Evolutionary conservation across 2,329 filamentous ascomycete genomes (phyloP).

Genomic region (Clarireedia hainanense): DNA sequence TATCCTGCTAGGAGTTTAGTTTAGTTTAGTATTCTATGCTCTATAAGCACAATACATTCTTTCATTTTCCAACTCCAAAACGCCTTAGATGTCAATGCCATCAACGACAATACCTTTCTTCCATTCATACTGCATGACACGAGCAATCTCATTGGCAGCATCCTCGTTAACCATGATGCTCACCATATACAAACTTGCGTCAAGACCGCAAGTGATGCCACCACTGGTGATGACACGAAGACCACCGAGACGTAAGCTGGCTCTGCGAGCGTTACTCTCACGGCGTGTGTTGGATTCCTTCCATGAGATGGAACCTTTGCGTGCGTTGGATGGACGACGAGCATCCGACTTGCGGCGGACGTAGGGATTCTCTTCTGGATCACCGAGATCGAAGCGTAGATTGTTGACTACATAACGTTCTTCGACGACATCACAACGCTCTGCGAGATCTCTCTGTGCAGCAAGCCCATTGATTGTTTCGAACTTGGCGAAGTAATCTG

Average conservation of each 20-base stretch:
- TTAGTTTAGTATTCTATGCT: conserved; percentile 10
- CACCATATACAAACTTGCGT: conserved; percentile 79
- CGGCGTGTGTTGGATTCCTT: conserved; percentile 66
- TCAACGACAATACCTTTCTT: conserved; percentile 78
- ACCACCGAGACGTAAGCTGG: conserved; percentile 50
- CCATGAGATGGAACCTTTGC: conserved; percentile 79
- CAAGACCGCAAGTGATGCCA: conserved; percentile 71
- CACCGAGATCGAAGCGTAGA: conserved; percentile 71
- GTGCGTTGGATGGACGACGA: conserved; percentile 53
- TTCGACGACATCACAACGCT: conserved; percentile 77
- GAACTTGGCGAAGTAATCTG: conserved; percentile 70
- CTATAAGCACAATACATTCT: conserved; percentile 9
- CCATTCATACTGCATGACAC: conserved; percentile 75
- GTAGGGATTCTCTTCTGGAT: conserved; percentile 78
- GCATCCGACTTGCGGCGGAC: conserved; percentile 67
- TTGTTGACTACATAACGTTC: conserved; percentile 88
- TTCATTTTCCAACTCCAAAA: conserved; percentile 12
- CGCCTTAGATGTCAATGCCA: conserved; percentile 67
- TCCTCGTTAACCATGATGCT: conserved; percentile 74
- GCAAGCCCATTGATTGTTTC: conserved; percentile 75
- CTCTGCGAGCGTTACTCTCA: conserved; percentile 73
- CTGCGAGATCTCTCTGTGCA: conserved; percentile 59
- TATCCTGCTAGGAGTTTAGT: conserved; percentile 3
- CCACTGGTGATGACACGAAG: conserved; percentile 72
- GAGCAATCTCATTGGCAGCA: conserved; percentile 66